Evolutionary conservation across 148 eudicot species (phyloP).

Genomic region (Fagopyrum homotropicum): DNA sequence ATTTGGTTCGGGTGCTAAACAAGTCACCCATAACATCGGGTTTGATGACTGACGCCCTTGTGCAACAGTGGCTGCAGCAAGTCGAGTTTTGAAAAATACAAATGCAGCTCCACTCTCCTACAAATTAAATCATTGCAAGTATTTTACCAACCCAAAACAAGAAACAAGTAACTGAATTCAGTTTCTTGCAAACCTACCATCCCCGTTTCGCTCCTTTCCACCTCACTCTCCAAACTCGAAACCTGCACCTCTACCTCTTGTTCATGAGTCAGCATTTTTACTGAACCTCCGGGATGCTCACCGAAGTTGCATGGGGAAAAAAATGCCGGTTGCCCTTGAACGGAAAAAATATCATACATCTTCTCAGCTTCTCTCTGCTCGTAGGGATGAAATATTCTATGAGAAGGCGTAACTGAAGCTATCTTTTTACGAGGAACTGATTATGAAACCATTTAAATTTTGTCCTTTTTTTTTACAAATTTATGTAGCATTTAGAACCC

Average conservation of each 20-base stretch:
- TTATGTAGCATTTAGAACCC: background rate
- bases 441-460: background rate
- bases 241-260: constrained; percentile 20
- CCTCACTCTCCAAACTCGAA: constrained; percentile 20
- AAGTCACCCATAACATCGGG: constrained; percentile 91
- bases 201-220: constrained; percentile 32
- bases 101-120: constrained; percentile 92
- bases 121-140: constrained; percentile 15
- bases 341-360: constrained; percentile 35
- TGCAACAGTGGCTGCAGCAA: constrained; percentile 80
- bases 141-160: background rate
- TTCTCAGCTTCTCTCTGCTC: constrained; percentile 51
- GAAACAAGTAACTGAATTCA: background rate
- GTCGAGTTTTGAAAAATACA: constrained; percentile 81
- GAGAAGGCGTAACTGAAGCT: background rate
- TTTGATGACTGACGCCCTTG: constrained; percentile 59
- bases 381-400: background rate
- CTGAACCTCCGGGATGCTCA: constrained; percentile 23
- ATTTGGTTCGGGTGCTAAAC: constrained; percentile 72
- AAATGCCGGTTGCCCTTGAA: constrained; percentile 24
- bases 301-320: constrained; percentile 35
- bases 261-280: constrained; percentile 39
- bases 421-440: background rate
- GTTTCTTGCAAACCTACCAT: constrained; percentile 32
- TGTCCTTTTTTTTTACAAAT: background rate